Percentiles rank a stretch among this genome's conserved stretches.
phyloP scores from a whole-genome alignment of 2,329 filamentous ascomycete species.

The Talaromyces sp. region DNA sequence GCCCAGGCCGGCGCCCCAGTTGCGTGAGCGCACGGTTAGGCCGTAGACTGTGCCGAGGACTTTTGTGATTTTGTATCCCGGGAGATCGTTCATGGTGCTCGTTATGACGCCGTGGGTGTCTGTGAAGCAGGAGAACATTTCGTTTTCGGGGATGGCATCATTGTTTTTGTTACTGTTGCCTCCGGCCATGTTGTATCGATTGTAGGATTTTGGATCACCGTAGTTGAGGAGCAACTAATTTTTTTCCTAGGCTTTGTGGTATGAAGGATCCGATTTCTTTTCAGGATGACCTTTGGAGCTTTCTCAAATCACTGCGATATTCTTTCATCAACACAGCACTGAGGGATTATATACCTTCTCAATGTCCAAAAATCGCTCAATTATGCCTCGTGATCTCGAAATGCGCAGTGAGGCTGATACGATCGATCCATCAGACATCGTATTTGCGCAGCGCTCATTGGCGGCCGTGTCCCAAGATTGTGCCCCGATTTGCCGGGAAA shows the following conservation, averaged over 20 bases:
- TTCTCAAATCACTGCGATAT: not conserved
- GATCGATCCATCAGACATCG: not conserved
- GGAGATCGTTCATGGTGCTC: slow-evolving; percentile 63
- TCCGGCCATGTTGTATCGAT: not conserved
- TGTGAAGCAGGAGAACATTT: slow-evolving; percentile 51
- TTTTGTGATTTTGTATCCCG: slow-evolving; percentile 58
- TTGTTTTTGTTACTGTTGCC: not conserved
- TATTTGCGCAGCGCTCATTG: slow-evolving; percentile 12
- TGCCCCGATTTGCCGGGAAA: not conserved
- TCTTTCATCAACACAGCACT: not conserved
- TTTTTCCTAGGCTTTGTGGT: not conserved
- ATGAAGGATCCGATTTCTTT: not conserved
- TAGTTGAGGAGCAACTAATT: not conserved
- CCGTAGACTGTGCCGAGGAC: slow-evolving; percentile 61
- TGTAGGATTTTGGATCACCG: not conserved
- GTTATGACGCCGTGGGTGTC: slow-evolving; percentile 63
- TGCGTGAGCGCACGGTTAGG: slow-evolving; percentile 58
- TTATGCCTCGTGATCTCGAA: not conserved
- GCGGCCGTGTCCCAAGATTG: not conserved
- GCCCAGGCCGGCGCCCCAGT: slow-evolving; percentile 57
- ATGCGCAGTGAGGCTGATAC: not conserved
- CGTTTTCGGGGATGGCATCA: slow-evolving; percentile 13
- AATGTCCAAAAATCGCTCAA: not conserved
- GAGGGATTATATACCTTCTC: not conserved
- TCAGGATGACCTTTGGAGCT: not conserved